Evolutionary conservation across 345 rosid genomes (phyloP).

Genomic region (Schrenkiella parvula): DNA sequence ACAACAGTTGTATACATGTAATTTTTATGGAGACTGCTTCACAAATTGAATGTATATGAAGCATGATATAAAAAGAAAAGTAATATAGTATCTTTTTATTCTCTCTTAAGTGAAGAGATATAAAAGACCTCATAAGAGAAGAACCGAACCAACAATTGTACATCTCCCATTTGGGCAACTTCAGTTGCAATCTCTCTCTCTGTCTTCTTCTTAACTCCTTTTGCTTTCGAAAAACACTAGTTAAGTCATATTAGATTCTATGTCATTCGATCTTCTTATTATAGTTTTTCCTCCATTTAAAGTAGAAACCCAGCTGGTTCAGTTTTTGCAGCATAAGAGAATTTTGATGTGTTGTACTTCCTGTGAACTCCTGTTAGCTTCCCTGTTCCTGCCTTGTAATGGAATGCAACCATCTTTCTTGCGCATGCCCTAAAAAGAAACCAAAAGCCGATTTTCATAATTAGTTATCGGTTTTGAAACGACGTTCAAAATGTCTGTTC

Average conservation of each 20-base stretch:
- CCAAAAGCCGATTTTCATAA: background rate
- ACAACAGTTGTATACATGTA: background rate
- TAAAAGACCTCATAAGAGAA: slow-evolving; percentile 9
- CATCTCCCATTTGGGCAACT: slow-evolving; percentile 13
- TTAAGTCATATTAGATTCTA: slow-evolving; percentile 2
- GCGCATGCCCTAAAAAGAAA: slow-evolving; percentile 56
- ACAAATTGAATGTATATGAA: background rate
- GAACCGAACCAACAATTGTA: slow-evolving; percentile 3
- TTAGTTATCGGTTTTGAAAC: background rate
- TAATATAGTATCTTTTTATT: slow-evolving; percentile 11
- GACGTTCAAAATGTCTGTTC: background rate
- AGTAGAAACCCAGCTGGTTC: slow-evolving; percentile 59
- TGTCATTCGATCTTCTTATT: background rate
- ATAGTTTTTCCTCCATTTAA: slow-evolving; percentile 15
- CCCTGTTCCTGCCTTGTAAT: slow-evolving; percentile 70
- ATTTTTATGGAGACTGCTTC: background rate
- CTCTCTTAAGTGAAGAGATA: slow-evolving; percentile 21
- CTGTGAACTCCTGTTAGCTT: slow-evolving; percentile 80
- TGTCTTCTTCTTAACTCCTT: background rate
- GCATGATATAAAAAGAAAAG: slow-evolving; percentile 1
- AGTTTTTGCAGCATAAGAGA: slow-evolving; percentile 59
- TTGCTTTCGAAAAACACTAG: background rate
- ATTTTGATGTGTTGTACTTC: slow-evolving; percentile 79
- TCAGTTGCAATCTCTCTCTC: slow-evolving; percentile 10
- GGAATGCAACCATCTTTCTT: slow-evolving; percentile 65